Evolutionary conservation across 495 filamentous ascomycete species (phyloP), one percentile per base, ranked within the genome.

Genomic region (Talaromyces adpressus): DNA sequence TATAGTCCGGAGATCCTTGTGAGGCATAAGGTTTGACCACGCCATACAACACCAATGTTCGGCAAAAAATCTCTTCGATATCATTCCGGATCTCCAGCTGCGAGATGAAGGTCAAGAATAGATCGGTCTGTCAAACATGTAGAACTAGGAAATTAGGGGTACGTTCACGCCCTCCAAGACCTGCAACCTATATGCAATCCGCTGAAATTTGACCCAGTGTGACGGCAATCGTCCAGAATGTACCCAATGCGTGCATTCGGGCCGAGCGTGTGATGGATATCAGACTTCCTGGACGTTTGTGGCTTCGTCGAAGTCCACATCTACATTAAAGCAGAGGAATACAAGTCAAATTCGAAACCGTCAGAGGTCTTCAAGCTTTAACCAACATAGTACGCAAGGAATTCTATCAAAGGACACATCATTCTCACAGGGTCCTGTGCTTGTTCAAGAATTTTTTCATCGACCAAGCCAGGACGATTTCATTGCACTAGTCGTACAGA

Each of bases 141-240:
- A 66, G 70, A 52, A 47, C 45, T 20, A 64, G 68, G 9, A 72
- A 72, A 54, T 36, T 72, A 32, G 68, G 70, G 3, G 70, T 70
- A 67, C 2, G 52, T 56, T 4, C 45, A 8, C 6, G 4, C 18
- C 1, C 7, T 49, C 14, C 14, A n/a, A 20, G 16, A 1, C n/a
- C 7, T 16, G 11, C 9, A 18, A 18, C 5, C 16, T 47, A 5
- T 47, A 47, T 45, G 27, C 9, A 47, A 18, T 39, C 36, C 9
- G 9, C 52, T 27, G n/a, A 29, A 7, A 11, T 6, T 27, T 29
- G 52, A 6, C 8, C 1, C 4, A 72, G 70, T 72, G 70, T 32
- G 68, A 72, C 63, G 68, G 70, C 11, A 70, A 70, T 41, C 63
- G 32, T 11, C 70, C 70, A 6, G 60, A 9, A 36, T 72, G 70